Base-by-base conservation (phyloP, 371 early-diverging fungal genomes). In the Nematocida minor region DNA sequence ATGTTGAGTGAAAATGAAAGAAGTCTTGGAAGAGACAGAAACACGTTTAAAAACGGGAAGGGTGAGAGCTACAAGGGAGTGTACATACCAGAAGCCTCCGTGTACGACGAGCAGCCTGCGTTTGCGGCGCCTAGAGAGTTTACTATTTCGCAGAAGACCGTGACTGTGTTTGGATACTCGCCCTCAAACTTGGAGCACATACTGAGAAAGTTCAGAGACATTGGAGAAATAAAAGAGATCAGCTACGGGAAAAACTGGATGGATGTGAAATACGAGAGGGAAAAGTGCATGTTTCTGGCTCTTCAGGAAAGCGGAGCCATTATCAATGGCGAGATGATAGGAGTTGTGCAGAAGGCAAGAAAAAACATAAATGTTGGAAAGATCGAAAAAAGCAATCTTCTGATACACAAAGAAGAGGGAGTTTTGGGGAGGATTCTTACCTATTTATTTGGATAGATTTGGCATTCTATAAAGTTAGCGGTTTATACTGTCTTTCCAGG, bases 241-340 rank as follows among this genome's bases (percentile, higher is more conserved):
- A 82, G 81, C 63, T 69, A 85, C 40, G 85, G 85, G 34, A 79
- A 69, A 46, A 85, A 85, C 55, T 85, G 80, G 79, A 64, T 85
- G 41, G 78, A 81, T 66, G 82, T 85, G 32, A 49, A 69, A 36
- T 80, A 60, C 51, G 79, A 80, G 31, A 51, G 60, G 34, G 70
- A 79, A 18, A 79, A 79, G 6, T 29, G 48, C 22, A 68, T 80
- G 25, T 66, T 68, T 14, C 53, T 29, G 48, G 70, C 77, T 16
- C 54, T 81, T 11, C 44, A 49, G 27, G 55, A 82, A 14, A 83
- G 79, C 54, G 69, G 55, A 0, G 6, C 14, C 2, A 78, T 67
- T 16, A 40, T 83, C 25, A 82, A 82, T 55, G 85, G 82, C 11
- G 85, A 85, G 54, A 85, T 85, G 66, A 78, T 85, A 16, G 85